Evolutionary conservation across 1,139 yeast genomes (phyloP), one percentile per base, ranked within the genome.

Genomic region (Candida mesenterica): DNA sequence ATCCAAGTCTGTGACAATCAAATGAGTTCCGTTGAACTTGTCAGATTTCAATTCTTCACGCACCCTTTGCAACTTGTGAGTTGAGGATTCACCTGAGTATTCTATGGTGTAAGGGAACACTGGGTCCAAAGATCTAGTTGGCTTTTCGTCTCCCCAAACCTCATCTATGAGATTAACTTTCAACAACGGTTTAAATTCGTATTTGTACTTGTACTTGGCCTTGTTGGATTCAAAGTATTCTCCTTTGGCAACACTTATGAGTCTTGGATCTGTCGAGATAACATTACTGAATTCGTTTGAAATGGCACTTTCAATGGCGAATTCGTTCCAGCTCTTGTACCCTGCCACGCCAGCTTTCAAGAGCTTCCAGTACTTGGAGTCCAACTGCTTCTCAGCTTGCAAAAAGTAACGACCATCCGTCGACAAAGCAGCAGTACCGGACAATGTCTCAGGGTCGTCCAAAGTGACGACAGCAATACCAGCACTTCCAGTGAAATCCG

Each of bases 401-500:
- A 68, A 48, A 47, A 75, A 77, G 52, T 77, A 77, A 33, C 82
- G 55, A 0, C 82, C 81, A 52, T 77, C 82, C 0, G 82, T 77
- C 1, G 79, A 70, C 24, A 77, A 52, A 0, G 73, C 77, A 4
- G 75, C 75, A 23, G 52, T 72, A 43, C 68, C 76, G 15, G 49
- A 40, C 34, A 62, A 50, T 2, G 42, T 36, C 1, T 51, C 57
- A 2, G 38, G 56, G 40, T 65, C 64, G 9, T 59, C 62, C 31
- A 72, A 53, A 0, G 79, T 71, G 7, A 77, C 63, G 9, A 77
- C 62, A 2, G 78, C 79, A 15, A 75, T 55, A 8, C 82, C 82
- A 7, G 81, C 77, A 48, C 79, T 72, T 1, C 82, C 82, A 2
- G 78, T 71, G 45, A 77, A 77, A 0, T 77, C 82, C 13, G 72